Evolutionary conservation across 1,284 basidiomycete genomes (phyloP).

Genomic region (Sphagnurus paluster): DNA sequence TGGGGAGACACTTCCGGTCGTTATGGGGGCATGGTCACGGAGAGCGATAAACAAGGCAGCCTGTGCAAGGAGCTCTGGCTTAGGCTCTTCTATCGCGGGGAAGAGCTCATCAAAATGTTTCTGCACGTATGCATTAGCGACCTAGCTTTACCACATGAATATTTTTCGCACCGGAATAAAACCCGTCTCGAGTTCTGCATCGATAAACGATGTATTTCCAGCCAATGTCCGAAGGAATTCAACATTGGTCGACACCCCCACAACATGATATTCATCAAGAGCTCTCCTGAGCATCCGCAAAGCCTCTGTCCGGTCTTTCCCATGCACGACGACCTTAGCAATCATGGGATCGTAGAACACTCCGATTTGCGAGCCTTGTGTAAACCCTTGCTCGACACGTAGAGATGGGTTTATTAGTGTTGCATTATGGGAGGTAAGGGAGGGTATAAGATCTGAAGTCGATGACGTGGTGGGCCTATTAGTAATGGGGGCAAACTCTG

Average conservation of each 20-base stretch:
- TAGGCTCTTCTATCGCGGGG: slow-evolving; percentile 57
- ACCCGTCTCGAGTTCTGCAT: slow-evolving; percentile 88
- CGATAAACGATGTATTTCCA: slow-evolving; percentile 74
- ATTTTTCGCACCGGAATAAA: slow-evolving; percentile 71
- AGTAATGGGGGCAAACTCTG: slow-evolving; percentile 36
- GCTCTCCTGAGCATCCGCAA: slow-evolving; percentile 78
- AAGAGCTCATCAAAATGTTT: slow-evolving; percentile 82
- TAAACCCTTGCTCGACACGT: slow-evolving; percentile 91
- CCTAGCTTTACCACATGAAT: slow-evolving; percentile 1
- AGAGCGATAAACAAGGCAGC: slow-evolving; percentile 77
- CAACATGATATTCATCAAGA: slow-evolving; percentile 86
- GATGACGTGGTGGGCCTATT: slow-evolving; percentile 21
- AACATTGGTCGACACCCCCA: slow-evolving; percentile 89
- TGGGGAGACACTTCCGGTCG: slow-evolving; percentile 41
- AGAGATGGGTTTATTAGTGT: slow-evolving; percentile 57
- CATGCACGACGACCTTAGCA: slow-evolving; percentile 90
- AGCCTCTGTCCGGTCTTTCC: slow-evolving; percentile 84
- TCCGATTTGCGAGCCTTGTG: slow-evolving; percentile 83
- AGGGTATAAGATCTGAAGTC: slow-evolving; percentile 32
- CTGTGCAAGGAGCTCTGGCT: slow-evolving; percentile 68
- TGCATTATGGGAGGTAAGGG: slow-evolving; percentile 36
- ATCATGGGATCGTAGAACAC: slow-evolving; percentile 97
- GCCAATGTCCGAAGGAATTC: slow-evolving; percentile 85
- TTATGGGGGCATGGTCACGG: slow-evolving; percentile 50
- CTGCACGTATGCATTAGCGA: slow-evolving; percentile 36